Base-by-base conservation (phyloP, 345 rosid genomes). In the Camelina hispida region DNA sequence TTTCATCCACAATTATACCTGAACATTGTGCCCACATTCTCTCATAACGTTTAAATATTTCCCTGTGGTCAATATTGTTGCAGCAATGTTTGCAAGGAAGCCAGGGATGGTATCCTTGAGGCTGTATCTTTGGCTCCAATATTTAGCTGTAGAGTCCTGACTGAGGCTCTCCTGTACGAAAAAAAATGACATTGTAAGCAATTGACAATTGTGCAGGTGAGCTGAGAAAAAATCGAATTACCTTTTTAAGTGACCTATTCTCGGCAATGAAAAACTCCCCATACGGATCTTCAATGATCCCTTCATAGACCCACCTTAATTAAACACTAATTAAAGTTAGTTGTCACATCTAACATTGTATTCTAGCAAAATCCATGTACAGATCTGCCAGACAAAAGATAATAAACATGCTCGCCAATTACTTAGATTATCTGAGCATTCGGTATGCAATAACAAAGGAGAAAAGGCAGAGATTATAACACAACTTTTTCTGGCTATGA, bases 261-360 rank as follows among this genome's bases (percentile, higher is more conserved):
- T 92, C 99, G 43, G 87, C 87, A 70, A 95, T 92, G 69, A 95
- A 95, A 84, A 95, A 92, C 77, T 92, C 99, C 52, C 98, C 96
- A 78, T 95, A 95, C 56, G 99, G 98, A 78, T 95, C 98, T 75
- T 95, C 93, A 43, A 95, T 92, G 67, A 86, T 89, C 75, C 99
- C 99, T 87, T 95, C 98, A 82, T 95, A 95, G 75, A 95, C 93
- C 99, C 99, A 95, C 90, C 99, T 95, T 70, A 59, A 67, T 66
- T 46, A 65, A 57, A 69, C 69, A 80, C 54, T 61, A 70, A 65
- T 46, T 52, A 20, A 28, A 76, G 79, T 40, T 65, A 71, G 72
- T 59, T 71, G 67, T 68, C 55, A 15, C 50, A 37, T 71, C 71
- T 54, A 44, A 50, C 46, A 42, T 74, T 70, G 7, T 32, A 62